These are phyloP conservation scores for Coemansia sp. DNA, from an alignment of 192 early-diverging fungal species.

Conservation along the genomic window DNA sequence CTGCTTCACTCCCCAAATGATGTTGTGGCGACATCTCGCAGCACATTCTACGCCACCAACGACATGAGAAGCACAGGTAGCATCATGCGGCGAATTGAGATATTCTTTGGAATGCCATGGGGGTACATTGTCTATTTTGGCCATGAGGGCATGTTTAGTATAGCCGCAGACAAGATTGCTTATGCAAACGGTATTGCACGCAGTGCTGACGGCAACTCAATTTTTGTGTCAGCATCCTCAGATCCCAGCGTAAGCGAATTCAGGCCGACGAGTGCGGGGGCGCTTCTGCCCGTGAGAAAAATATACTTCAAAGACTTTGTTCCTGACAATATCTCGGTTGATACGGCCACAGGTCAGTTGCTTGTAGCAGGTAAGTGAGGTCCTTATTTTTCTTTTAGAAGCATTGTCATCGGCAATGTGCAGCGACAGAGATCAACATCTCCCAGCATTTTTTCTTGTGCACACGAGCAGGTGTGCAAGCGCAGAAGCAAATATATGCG, in stretches of 20 bases:
- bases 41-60: conserved; percentile 62
- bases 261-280: conserved; percentile 17
- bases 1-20: conserved; percentile 60
- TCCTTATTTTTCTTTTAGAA: conserved; percentile 3
- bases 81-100: conserved; percentile 41
- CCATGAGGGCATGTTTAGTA: conserved; percentile 20
- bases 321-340: conserved; percentile 52
- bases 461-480: background rate
- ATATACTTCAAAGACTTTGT: conserved; percentile 36
- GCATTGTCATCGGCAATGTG: background rate
- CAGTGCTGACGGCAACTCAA: conserved; percentile 24
- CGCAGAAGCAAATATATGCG: background rate
- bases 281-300: conserved; percentile 27
- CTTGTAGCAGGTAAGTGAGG: conserved; percentile 50
- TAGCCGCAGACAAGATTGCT: conserved; percentile 22
- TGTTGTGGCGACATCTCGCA: conserved; percentile 54
- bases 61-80: conserved; percentile 37
- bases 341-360: conserved; percentile 35
- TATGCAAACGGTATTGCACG: conserved; percentile 49
- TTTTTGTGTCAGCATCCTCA: conserved; percentile 42
- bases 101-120: conserved; percentile 52
- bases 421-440: background rate
- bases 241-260: conserved; percentile 44
- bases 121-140: conserved; percentile 41
- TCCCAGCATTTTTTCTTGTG: background rate